A percentile compares a stretch with the other conserved stretches of the same genome.
Conservation (phyloP, 371 early-diverging fungal species). For the Capniomyces stellatus region DNA sequence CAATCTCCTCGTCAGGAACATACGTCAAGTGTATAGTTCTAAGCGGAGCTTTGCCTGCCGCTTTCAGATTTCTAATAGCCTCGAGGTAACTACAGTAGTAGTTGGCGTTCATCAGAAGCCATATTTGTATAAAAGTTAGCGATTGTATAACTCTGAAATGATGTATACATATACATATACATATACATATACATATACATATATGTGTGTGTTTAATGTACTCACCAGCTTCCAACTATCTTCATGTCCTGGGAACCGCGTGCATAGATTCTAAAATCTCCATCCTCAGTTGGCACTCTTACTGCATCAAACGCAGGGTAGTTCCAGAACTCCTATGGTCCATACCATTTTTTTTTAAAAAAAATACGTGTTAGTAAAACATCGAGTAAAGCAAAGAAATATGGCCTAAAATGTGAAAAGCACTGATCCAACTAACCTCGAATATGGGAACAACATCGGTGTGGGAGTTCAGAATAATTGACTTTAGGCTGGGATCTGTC, state of each 20-base stretch:
- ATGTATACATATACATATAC: too few relatives aligned
- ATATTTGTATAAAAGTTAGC: too few relatives aligned
- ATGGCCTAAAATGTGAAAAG: neutral
- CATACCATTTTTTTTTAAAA: too few relatives aligned
- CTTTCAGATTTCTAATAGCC: conserved; percentile 41
- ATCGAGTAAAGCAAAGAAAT: neutral
- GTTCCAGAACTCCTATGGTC: conserved; percentile 37
- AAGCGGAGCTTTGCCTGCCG: conserved; percentile 27
- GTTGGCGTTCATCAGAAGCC: too few relatives aligned
- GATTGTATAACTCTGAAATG: too few relatives aligned
- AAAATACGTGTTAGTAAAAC: neutral
- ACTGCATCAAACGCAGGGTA: conserved; percentile 54
- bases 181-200: too few relatives aligned
- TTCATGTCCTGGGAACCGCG: conserved; percentile 80
- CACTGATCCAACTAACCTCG: conserved; percentile 6
- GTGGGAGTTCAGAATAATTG: conserved; percentile 59
- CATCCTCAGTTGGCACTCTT: conserved; percentile 26
- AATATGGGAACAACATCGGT: conserved; percentile 74
- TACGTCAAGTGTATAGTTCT: conserved; percentile 49
- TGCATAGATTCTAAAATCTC: conserved; percentile 46
- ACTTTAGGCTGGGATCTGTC: conserved; percentile 27
- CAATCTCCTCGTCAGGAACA: conserved; percentile 73
- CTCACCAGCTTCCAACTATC: conserved; percentile 36
- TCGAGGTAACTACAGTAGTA: conserved; percentile 46
- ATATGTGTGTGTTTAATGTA: too few relatives aligned